Conservation (phyloP, 768 basidiomycete species). For the Amanita jacksonii region DNA sequence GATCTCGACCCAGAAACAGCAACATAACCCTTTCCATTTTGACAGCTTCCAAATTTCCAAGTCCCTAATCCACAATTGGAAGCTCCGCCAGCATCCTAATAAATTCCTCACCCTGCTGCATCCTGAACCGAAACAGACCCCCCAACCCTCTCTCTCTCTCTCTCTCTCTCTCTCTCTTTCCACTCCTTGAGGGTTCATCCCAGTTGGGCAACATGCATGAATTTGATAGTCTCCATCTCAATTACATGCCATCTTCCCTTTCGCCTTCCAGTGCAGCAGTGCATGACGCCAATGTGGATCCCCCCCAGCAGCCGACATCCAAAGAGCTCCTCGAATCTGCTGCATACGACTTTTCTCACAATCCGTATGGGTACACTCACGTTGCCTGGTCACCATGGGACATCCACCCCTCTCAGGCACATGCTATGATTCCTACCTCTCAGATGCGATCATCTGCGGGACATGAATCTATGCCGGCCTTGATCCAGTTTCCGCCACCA, state of each 20-base stretch:
- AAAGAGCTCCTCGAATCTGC: neutral
- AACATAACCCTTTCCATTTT: constrained; percentile 2
- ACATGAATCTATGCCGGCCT: neutral
- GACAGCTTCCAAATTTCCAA: neutral
- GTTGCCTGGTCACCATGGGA: constrained; percentile 2
- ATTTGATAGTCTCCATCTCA: neutral
- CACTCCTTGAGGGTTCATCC: too few species aligned
- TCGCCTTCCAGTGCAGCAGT: neutral
- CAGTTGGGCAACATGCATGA: constrained; percentile 1
- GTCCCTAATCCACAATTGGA: neutral
- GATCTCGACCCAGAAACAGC: neutral
- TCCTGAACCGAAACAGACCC: constrained; percentile 3
- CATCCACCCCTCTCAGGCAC: neutral
- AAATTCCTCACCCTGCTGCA: neutral
- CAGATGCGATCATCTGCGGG: constrained; percentile 4
- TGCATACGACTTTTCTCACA: neutral
- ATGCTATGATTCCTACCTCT: constrained; percentile 1
- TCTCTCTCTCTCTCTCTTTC: neutral
- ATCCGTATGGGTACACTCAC: neutral
- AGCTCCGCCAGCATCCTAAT: constrained; percentile 3
- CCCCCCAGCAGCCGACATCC: neutral
- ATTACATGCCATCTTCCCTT: neutral
- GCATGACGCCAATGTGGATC: neutral
- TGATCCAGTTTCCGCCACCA: neutral
- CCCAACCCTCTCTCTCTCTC: neutral